Evolutionary conservation across 2,329 filamentous ascomycete species (phyloP), one percentile per base, ranked within the genome.

Genomic region (Ascochyta koolunga): DNA sequence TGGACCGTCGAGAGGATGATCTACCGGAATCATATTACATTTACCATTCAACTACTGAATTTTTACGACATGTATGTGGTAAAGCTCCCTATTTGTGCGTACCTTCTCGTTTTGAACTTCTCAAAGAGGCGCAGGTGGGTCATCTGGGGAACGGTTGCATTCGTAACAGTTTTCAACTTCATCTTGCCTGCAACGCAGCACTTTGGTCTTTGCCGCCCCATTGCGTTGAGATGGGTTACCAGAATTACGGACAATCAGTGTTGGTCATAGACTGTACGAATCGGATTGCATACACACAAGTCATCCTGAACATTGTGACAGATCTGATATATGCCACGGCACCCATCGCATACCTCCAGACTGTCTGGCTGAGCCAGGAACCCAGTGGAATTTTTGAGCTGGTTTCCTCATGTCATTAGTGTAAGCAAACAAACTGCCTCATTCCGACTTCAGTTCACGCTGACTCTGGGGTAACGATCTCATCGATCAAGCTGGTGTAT

Each of bases 51-150:
- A 9, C 9, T 40, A 5, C 38, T 60, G 11, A 61, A 62, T 16
- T 44, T 62, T 5, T 59, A 62, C 25, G 55, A 29, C 4, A 60
- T 62, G 57, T 62, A 51, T 21, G n/a, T 56, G 15, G 56, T 59
- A 22, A 54, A 62, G 18, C 22, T 54, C 5, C 62, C 59, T 2
- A 50, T 64, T 27, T 62, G 61, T 38, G 41, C 43, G 16, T 64
- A 64, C 31, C 41, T 64, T 1, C 46, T 64, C 15, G 52, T 47
- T 9, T 36, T 64, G 29, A 43, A 60, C 32, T 62, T 64, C 29
- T 57, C 54, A 22, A 41, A 37, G 5, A 45, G 32, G 13, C 58
- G 56, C 37, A 50, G 60, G 19, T 10, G 29, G 1, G 39, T 64
- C n/a, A 53, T 60, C 25, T 60, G 59, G 59, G 24, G 36, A 9